Base-by-base conservation (phyloP, 2,329 filamentous ascomycete species). In the Fusarium pseudonygamai region DNA sequence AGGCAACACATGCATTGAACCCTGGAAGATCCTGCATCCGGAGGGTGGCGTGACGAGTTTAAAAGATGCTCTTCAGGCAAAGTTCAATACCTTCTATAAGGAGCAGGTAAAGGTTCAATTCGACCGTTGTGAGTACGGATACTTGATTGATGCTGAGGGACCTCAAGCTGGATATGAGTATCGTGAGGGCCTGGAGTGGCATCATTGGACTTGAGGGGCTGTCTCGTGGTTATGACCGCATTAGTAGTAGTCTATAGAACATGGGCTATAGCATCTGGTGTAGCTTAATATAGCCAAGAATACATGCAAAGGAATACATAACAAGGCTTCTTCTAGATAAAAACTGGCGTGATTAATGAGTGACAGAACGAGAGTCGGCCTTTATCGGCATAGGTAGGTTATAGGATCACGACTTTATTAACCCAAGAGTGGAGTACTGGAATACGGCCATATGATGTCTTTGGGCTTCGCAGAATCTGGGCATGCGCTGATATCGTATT, bases 11-110 rank as follows among this genome's bases (percentile, higher is more conserved):
- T 92, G 90, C 74, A 80, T 85, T 8, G 79, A 85, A 30, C 90
- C 90, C 0, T 92, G 90, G 90, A 80, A 81, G 20, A 83, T 84
- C 5, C 80, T 92, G 5, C 89, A 91, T 72, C 89, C 89, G 0
- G 80, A 79, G 4, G 87, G 87, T 1, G 77, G 84, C 34, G 89
- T 91, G 2, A 77, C 78, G 34, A 88, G 78, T 30, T 79, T 92
- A 5, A 77, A 78, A 1, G 87, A 89, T 59, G 89, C 89, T 1
- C 79, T 91, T 62, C 60, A 81, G 8, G 24, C 75, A 0, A 75
- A 75, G 1, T 91, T 85, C 46, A 88, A 92, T 72, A 69, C 52
- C 0, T 91, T 90, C 69, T 92, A 91, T 59, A 79, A 79, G 39
- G 78, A 83, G 43, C 80, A 84, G 63, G 82, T 82, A 5, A 84